These are phyloP conservation scores for Austroboletus niveus DNA, from an alignment of 1,284 basidiomycete genomes.

Conservation along the genomic window DNA sequence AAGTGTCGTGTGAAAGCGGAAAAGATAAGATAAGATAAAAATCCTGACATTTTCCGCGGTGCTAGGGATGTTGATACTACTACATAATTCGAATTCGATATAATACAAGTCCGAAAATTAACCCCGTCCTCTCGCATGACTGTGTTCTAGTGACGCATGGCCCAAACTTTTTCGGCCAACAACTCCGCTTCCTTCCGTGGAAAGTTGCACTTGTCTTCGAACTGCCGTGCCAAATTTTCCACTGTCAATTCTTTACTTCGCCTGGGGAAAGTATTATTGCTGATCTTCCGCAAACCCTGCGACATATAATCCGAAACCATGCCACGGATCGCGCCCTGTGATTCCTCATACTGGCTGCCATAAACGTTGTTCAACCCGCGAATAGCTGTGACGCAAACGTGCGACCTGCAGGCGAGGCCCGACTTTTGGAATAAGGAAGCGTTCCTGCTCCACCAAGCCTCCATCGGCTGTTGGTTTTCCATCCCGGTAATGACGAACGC, in stretches of 20 bases:
- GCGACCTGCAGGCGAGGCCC: conserved; percentile 17
- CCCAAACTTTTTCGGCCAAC: conserved; percentile 20
- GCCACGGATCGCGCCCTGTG: conserved; percentile 10
- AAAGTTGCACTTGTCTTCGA: conserved; percentile 17
- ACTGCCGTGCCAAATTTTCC: conserved; percentile 15
- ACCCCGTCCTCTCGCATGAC: conserved; percentile 6
- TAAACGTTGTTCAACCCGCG: conserved; percentile 12
- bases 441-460: conserved; percentile 23
- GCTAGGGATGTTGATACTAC: background rate
- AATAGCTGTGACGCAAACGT: conserved; percentile 24
- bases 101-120: background rate
- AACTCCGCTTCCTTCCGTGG: conserved; percentile 9
- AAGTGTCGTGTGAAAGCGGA: too few relatives aligned
- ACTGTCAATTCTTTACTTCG: conserved; percentile 4
- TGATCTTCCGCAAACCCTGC: conserved; percentile 20
- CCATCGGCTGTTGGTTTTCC: conserved; percentile 25
- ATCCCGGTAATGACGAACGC: conserved; percentile 26
- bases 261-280: background rate
- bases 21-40: too few relatives aligned
- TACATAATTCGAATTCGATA: background rate
- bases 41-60: too few relatives aligned
- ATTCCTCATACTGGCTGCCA: conserved; percentile 10
- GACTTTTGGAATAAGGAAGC: conserved; percentile 2
- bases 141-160: conserved; percentile 7
- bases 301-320: conserved; percentile 22